These are phyloP conservation scores for Taphrina deformans DNA, from an alignment of 1,139 yeast species.

Conservation along the genomic window DNA sequence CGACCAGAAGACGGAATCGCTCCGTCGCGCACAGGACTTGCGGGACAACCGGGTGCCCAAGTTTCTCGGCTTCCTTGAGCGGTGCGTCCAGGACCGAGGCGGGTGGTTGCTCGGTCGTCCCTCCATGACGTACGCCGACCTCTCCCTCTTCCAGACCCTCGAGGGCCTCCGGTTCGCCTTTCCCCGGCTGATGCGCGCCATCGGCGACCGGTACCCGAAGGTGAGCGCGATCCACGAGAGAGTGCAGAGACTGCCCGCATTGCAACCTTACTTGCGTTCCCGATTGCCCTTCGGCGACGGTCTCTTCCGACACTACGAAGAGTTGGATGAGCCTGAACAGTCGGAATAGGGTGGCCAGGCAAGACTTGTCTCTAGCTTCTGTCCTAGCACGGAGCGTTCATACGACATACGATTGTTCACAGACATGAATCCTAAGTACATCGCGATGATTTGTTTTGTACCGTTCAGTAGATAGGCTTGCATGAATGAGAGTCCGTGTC, in stretches of 20 bases:
- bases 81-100: conserved; percentile 1
- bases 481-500: too few species aligned
- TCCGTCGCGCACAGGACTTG: conserved; percentile 18
- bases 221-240: background rate
- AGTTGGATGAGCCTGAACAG: conserved; percentile 16
- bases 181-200: conserved; percentile 6
- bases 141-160: conserved; percentile 10
- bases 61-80: conserved; percentile 23
- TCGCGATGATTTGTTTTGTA: too few species aligned
- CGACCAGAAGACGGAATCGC: conserved; percentile 18
- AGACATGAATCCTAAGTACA: too few species aligned
- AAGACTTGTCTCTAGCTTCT: too few species aligned
- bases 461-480: too few species aligned
- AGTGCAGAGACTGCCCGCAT: background rate
- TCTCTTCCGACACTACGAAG: conserved; percentile 28
- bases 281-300: conserved; percentile 24
- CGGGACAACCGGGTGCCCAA: conserved; percentile 13
- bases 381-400: too few species aligned
- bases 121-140: conserved; percentile 27
- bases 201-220: background rate
- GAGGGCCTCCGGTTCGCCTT: conserved; percentile 28
- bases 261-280: conserved; percentile 6
- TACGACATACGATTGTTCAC: too few species aligned
- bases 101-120: background rate
- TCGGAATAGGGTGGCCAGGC: background rate